Evolutionary conservation across 164 flowering plant genomes (phyloP).

Genomic region (grape (Vitis vinifera)): DNA sequence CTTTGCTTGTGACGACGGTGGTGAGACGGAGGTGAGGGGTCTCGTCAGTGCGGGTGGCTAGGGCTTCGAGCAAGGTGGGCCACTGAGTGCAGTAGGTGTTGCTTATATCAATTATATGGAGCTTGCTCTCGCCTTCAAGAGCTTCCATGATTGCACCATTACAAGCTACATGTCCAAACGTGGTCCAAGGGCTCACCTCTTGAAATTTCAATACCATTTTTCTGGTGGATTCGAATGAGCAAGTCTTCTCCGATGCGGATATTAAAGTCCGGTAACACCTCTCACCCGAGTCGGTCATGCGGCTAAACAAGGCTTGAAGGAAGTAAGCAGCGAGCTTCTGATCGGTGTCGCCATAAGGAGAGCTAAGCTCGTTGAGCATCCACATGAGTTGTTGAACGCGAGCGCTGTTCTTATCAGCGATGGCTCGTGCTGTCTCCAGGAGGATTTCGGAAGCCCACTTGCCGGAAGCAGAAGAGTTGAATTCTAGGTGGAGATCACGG

Average conservation of each 20-base stretch:
- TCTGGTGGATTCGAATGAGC: constrained; percentile 81
- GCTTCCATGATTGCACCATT: constrained; percentile 94
- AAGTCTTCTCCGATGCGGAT: constrained; percentile 61
- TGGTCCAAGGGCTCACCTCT: constrained; percentile 97
- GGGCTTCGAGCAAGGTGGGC: constrained; percentile 93
- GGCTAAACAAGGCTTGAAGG: constrained; percentile 80
- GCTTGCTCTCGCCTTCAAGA: constrained; percentile 68
- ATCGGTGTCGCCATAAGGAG: constrained; percentile 91
- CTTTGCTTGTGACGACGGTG: constrained; percentile 41
- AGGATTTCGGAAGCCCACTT: constrained; percentile 82
- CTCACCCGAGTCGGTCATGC: constrained; percentile 75
- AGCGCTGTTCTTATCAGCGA: constrained; percentile 61
- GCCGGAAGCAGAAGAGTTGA: constrained; percentile 28
- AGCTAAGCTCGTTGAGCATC: constrained; percentile 92
- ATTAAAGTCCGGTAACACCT: constrained; percentile 49
- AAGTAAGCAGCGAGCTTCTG: constrained; percentile 87
- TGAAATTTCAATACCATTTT: constrained; percentile 78
- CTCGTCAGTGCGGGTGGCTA: constrained; percentile 87
- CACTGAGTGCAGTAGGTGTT: constrained; percentile 96
- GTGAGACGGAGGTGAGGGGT: constrained; percentile 84
- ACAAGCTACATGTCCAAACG: constrained; percentile 91
- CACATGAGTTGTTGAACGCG: constrained; percentile 89
- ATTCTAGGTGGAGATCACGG: constrained; percentile 33
- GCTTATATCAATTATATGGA: constrained; percentile 84
- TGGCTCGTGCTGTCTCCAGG: constrained; percentile 67